Evolutionary conservation across 225 moss, liverwort and hornwort species (phyloP), one percentile per base, ranked within the genome.

Genomic region (Sphagnum contortum): DNA sequence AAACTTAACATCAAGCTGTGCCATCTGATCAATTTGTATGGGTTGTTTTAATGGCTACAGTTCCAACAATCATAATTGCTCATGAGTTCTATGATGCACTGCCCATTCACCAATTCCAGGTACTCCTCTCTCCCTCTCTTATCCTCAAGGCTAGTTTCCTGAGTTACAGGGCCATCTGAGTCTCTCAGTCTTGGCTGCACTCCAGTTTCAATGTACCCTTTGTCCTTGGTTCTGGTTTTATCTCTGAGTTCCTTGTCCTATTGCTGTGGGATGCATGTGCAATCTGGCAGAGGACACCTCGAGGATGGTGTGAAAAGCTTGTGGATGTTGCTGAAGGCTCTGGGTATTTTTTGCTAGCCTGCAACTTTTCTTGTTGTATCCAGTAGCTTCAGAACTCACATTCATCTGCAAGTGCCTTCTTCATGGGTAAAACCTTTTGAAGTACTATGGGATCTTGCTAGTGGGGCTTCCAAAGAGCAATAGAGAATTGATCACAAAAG

Each of bases 1-100:
- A 29, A 29, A 29, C 29, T 29, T 29, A 29, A 0, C 29, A 29
- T 29, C 29, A 29, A 29, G 29, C 29, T 29, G 29, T 29, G 29
- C 29, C 29, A 29, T 29, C 29, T 29, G 29, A 29, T 29, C 29
- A 29, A 29, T 29, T 29, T 29, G 29, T 29, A 29, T 29, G 29
- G 29, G 55, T 57, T 67, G 55, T 44, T 56, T 48, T 68, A 51
- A 46, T 11, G 52, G 5, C 9, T 82, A 82, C 92, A 92, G 85
- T 87, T 68, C 96, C 96, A 6, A 83, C 87, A 45, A 86, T 89
- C 57, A 66, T 98, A 64, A 81, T 98, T 59, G 96, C 96, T 48
- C 96, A 98, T 65, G 96, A 98, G 65, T 98, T 98, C 64, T 92
- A 70, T n/a, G 96, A 98, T 65, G 96, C 96, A 56, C 90, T 98